Base-by-base conservation (phyloP, 164 flowering plant species). In the Liriodendron chinense region DNA sequence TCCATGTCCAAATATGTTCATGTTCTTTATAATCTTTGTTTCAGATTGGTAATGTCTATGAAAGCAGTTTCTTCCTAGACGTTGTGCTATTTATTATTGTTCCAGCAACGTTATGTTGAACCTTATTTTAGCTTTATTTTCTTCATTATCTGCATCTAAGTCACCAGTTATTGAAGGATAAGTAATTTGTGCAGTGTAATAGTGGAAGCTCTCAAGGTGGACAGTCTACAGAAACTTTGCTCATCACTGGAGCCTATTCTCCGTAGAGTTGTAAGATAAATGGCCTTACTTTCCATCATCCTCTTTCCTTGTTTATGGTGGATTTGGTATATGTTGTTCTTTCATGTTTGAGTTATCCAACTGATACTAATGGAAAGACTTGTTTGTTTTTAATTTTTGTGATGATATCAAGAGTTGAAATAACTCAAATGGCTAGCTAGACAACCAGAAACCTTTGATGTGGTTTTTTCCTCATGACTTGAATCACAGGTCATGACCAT, bases 161-260 rank as follows among this genome's bases (percentile, higher is more conserved):
- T 22, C 26, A 65, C 72, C 20, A 9, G 69, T 78, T 78, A 72
- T 34, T 82, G 65, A 76, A 20, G 57, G 14, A 43, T n/a, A 14
- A 62, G 43, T 70, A 72, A 70, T 76, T 56, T 9, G 23, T 90
- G 89, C 97, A 96, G 99, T 83, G 98, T 94, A 21, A 94, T 96
- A 80, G 95, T 92, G 74, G 99, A 94, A 82, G 99, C 98, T 70
- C 91, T 96, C 23, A 94, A 96, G 86, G 88, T 91, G 84, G 97
- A 96, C 78, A 94, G 93, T 80, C 85, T 96, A 74, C 97, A 96
- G 81, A 92, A 85, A 76, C 94, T 96, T 74, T 94, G 96, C 83
- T 92, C 99, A 61, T 94, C 99, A 18, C 73, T 96, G 88, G 99
- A 96, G 86, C 99, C 98, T 65, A 85, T 94, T 87, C 97, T 96